Evolutionary conservation across 1,139 yeast species (phyloP).

Genomic region (Pichia sp.): DNA sequence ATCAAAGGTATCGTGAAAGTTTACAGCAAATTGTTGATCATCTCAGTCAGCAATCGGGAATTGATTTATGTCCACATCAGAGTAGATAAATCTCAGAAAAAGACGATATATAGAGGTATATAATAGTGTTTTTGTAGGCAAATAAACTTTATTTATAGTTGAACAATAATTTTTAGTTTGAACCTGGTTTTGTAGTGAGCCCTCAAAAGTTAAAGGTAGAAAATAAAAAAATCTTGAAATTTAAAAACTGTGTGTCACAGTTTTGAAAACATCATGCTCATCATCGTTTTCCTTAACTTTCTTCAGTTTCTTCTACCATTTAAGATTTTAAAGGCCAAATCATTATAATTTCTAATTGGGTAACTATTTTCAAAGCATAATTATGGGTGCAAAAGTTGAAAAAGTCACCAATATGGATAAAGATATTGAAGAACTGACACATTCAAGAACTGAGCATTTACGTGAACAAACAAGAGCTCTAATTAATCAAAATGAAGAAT

Average conservation of each 20-base stretch:
- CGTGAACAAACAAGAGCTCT: constrained; percentile 17
- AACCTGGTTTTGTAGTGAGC: neutral
- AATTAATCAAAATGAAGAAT: constrained; percentile 5
- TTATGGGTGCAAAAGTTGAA: constrained; percentile 8
- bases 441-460: constrained; percentile 8
- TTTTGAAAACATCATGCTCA: neutral
- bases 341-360: neutral
- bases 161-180: neutral
- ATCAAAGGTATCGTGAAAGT: constrained; percentile 1
- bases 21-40: constrained; percentile 1
- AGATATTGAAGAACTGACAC: neutral
- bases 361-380: too few species aligned
- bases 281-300: neutral
- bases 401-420: constrained; percentile 8
- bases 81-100: neutral
- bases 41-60: constrained; percentile 5
- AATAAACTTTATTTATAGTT: neutral
- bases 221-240: neutral
- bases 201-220: neutral
- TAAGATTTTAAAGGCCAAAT: neutral
- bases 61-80: constrained; percentile 4
- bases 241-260: neutral
- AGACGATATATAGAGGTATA: neutral
- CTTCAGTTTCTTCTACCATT: neutral
- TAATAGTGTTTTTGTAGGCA: neutral